Base-by-base conservation (phyloP, 129 eudicot genomes). In the Silybum marianum region DNA sequence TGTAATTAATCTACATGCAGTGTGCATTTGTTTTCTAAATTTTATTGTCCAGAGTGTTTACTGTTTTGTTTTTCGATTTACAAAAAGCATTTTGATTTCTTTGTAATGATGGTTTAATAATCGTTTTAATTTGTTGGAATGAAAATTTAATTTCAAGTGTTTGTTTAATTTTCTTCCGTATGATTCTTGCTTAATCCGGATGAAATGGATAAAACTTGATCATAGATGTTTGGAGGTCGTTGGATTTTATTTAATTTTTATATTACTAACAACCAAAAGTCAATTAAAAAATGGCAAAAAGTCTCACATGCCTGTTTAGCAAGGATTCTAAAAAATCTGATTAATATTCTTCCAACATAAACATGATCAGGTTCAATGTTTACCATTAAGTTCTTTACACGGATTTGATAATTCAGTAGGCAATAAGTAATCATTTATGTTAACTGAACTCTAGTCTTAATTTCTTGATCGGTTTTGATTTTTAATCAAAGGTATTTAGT, bases 51-150 rank as follows among this genome's bases (percentile, higher is more conserved):
- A 32, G 21, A n/a, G 11, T 21, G 44, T 72, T 72, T 40, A 38
- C 72, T 71, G 21, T 22, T 80, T 54, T 71, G 68, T 14, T 69
- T 38, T 79, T 23, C 23, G 14, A 34, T 48, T 34, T 21, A 36
- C 60, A 24, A 10, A 72, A 72, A 80, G 78, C 30, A 38, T 72
- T 65, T 72, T 36, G 36, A 36, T 72, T 72, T 58, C 72, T 39
- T 38, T 72, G 66, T 60, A 79, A 69, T 51, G 42, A 60, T 58
- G 42, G 71, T 16, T 72, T 80, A 23, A 58, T 30, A 71, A 6
- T 32, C 70, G 30, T 16, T 21, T 54, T 54, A 7, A 39, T 39
- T 39, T 44, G 54, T 58, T 63, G 78, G 71, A 51, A 79, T 32
- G 3, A 58, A 36, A 80, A 14, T 80, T 26, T 5, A 36, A 71